Conservation (phyloP, 345 rosid genomes). For the Chamaenerion angustifolium region DNA sequence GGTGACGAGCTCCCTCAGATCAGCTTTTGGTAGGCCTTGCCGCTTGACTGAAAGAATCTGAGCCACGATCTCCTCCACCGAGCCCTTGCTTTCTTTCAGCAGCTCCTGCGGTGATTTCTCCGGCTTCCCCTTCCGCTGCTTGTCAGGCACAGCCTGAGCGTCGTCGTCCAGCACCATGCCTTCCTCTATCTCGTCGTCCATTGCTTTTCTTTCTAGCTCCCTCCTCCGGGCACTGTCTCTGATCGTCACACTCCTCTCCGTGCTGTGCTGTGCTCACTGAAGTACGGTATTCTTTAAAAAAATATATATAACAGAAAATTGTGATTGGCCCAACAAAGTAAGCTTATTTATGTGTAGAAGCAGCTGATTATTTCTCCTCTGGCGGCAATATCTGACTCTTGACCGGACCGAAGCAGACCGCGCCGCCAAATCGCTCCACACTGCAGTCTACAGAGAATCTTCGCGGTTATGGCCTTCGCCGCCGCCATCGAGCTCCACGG, state of each 20-base stretch:
- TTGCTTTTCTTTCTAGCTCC: not conserved
- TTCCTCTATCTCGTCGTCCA: slow-evolving; percentile 96
- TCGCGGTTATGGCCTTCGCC: not conserved
- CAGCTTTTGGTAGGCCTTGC: slow-evolving; percentile 40
- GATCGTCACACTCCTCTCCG: too few species aligned
- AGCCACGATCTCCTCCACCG: slow-evolving; percentile 63
- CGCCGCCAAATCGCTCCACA: too few species aligned
- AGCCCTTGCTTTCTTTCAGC: slow-evolving; percentile 54
- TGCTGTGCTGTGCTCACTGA: too few species aligned
- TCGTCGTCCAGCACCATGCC: slow-evolving; percentile 39
- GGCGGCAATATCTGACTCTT: too few species aligned
- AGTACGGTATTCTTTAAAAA: too few species aligned
- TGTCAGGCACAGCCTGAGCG: slow-evolving; percentile 7
- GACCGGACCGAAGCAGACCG: too few species aligned
- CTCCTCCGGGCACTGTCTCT: not conserved
- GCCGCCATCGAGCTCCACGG: not conserved
- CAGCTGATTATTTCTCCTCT: too few species aligned
- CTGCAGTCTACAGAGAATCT: too few species aligned
- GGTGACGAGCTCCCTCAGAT: slow-evolving; percentile 62
- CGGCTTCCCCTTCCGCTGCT: slow-evolving; percentile 11
- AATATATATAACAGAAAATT: too few species aligned
- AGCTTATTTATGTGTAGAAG: too few species aligned
- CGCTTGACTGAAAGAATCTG: slow-evolving; percentile 48
- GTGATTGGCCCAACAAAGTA: too few species aligned
- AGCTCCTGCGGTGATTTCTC: slow-evolving; percentile 45